Conservation (phyloP, 1,284 basidiomycete species). For the Leucoagaricus sp. region DNA sequence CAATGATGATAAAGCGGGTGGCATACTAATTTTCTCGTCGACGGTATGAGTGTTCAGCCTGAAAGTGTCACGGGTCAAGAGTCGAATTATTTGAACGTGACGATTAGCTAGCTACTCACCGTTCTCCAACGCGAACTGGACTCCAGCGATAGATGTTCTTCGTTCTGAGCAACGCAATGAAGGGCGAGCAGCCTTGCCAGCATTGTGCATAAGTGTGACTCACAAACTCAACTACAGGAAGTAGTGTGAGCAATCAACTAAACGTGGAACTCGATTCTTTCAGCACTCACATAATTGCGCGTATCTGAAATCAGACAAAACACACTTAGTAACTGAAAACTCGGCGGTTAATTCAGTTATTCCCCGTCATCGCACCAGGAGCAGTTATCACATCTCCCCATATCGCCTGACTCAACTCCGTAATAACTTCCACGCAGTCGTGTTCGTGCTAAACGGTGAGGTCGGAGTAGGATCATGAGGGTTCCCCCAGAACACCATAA, state of each 20-base stretch:
- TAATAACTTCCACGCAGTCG: conserved; percentile 24
- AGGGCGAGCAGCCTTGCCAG: too few relatives aligned
- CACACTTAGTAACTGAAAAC: too few relatives aligned
- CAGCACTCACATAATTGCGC: neutral
- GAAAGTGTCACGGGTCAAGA: neutral
- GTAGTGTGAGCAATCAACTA: too few relatives aligned
- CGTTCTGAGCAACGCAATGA: conserved; percentile 19
- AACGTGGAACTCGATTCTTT: neutral
- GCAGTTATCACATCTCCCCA: conserved; percentile 25
- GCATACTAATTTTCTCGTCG: conserved; percentile 29
- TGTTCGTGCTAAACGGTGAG: conserved; percentile 21
- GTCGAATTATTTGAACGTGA: neutral
- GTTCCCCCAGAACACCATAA: neutral
- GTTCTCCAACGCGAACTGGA: conserved; percentile 23
- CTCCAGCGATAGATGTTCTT: conserved; percentile 29
- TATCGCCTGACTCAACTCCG: conserved; percentile 22
- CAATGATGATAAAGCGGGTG: neutral
- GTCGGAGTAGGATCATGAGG: conserved; percentile 25
- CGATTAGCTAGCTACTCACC: conserved; percentile 16
- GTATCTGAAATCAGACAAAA: too few relatives aligned
- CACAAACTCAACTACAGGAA: conserved; percentile 27
- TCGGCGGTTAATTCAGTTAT: too few relatives aligned
- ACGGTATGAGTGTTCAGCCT: conserved; percentile 25
- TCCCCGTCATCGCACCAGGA: conserved; percentile 29
- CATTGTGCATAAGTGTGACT: conserved; percentile 10